phyloP scores from a whole-genome alignment of 169 alveolate genomes.

The Eimeria praecox region DNA sequence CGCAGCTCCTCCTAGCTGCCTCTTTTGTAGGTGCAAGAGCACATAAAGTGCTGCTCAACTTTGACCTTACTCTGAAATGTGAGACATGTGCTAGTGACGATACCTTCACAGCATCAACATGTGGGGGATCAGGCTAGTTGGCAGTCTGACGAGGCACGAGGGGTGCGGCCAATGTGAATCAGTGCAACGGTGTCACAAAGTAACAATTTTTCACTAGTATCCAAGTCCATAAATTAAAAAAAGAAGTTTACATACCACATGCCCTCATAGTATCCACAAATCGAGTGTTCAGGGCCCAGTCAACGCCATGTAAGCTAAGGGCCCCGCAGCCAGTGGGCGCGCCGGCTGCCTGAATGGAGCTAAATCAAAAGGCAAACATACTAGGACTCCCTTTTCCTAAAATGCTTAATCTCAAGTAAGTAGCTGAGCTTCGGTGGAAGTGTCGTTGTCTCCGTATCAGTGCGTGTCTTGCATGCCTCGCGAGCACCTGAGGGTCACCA shows the following conservation, averaged over 20 bases:
- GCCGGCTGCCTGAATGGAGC: background rate
- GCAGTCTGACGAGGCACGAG: background rate
- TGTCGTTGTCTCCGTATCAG: background rate
- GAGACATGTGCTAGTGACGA: background rate
- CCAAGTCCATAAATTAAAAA: background rate
- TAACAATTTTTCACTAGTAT: background rate
- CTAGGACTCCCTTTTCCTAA: background rate
- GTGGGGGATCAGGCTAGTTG: background rate
- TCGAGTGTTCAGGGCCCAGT: constrained; percentile 15
- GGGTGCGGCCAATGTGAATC: background rate
- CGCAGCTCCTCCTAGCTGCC: background rate
- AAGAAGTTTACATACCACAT: background rate
- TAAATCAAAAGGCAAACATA: background rate
- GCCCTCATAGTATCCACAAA: background rate
- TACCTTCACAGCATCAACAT: background rate
- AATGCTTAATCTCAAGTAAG: background rate
- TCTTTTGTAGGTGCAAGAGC: background rate
- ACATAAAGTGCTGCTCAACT: background rate
- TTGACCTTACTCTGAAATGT: background rate
- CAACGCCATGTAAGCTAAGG: background rate
- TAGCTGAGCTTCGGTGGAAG: background rate
- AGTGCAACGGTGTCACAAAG: background rate
- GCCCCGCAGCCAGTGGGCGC: constrained; percentile 58
- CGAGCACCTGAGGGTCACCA: constrained; percentile 58
- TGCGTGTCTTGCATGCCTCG: background rate